Conservation (phyloP, 805 yeast species). For the Schizosaccharomyces japonicus region DNA sequence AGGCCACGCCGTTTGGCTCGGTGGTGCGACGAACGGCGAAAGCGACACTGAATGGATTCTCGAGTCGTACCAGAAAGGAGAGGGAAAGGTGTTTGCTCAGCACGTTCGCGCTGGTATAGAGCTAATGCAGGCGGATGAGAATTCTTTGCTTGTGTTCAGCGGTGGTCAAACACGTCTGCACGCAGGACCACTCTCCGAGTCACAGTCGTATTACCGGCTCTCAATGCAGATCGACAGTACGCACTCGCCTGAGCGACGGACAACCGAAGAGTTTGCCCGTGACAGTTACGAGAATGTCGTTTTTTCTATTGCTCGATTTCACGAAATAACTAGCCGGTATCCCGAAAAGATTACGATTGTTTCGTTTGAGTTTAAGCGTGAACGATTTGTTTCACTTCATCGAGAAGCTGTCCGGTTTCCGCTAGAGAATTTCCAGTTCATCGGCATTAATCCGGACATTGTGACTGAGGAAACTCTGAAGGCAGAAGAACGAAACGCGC, state of each 20-base stretch:
- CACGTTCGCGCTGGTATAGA: constrained; percentile 30
- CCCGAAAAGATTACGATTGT: constrained; percentile 34
- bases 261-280: constrained; percentile 47
- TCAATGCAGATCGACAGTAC: constrained; percentile 5
- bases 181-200: constrained; percentile 36
- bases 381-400: constrained; percentile 23
- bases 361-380: constrained; percentile 53
- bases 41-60: constrained; percentile 35
- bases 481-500: constrained; percentile 8
- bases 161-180: constrained; percentile 52
- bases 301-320: constrained; percentile 22
- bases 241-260: constrained; percentile 13
- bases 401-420: constrained; percentile 12
- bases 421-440: constrained; percentile 7
- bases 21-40: constrained; percentile 23
- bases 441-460: constrained; percentile 11
- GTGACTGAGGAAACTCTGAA: constrained; percentile 5
- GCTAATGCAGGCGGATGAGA: constrained; percentile 15
- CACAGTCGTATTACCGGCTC: constrained; percentile 10
- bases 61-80: constrained; percentile 44
- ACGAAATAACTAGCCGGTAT: constrained; percentile 23
- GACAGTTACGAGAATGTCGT: constrained; percentile 62
- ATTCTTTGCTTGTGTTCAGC: constrained; percentile 23
- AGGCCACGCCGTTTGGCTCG: constrained; percentile 42
- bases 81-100: constrained; percentile 38